A percentile compares a stretch with the other conserved stretches of the same genome.
These are phyloP conservation scores for Blastobotrys buckinghamii DNA, from an alignment of 1,139 yeast genomes.

Conservation along the genomic window DNA sequence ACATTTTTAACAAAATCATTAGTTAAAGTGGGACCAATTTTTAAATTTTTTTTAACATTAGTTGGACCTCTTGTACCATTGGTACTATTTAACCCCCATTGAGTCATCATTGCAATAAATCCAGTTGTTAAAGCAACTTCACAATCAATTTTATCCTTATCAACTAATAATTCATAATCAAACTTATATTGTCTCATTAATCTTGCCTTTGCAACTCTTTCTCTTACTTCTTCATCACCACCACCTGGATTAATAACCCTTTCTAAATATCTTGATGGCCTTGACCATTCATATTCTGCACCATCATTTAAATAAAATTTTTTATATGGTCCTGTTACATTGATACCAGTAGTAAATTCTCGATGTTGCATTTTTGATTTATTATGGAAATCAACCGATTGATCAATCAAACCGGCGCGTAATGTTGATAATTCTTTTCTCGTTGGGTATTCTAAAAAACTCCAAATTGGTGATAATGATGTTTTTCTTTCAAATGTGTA, in stretches of 20 bases:
- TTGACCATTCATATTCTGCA: conserved; percentile 49
- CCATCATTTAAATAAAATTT: conserved; percentile 48
- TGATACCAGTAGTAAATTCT: conserved; percentile 17
- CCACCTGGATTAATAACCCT: conserved; percentile 49
- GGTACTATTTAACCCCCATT: conserved; percentile 53
- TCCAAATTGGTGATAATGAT: conserved; percentile 49
- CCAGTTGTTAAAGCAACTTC: conserved; percentile 53
- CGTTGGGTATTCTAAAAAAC: conserved; percentile 41
- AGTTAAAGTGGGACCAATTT: background rate
- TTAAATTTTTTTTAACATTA: conserved; percentile 19
- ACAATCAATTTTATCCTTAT: conserved; percentile 41
- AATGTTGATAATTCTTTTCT: conserved; percentile 48
- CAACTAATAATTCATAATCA: conserved; percentile 53
- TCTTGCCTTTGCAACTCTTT: conserved; percentile 49
- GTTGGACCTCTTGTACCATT: conserved; percentile 55
- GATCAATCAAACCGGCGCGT: conserved; percentile 42
- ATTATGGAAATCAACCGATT: conserved; percentile 47
- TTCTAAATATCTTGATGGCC: conserved; percentile 47
- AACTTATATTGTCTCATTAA: conserved; percentile 54
- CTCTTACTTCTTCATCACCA: conserved; percentile 48
- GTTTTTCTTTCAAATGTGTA: conserved; percentile 50
- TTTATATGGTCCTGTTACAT: conserved; percentile 31
- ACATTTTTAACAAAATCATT: background rate
- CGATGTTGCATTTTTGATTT: conserved; percentile 45
- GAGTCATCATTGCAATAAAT: conserved; percentile 55